Evolutionary conservation across 2,329 filamentous ascomycete species (phyloP).

Genomic region (Falciphora oryzae): DNA sequence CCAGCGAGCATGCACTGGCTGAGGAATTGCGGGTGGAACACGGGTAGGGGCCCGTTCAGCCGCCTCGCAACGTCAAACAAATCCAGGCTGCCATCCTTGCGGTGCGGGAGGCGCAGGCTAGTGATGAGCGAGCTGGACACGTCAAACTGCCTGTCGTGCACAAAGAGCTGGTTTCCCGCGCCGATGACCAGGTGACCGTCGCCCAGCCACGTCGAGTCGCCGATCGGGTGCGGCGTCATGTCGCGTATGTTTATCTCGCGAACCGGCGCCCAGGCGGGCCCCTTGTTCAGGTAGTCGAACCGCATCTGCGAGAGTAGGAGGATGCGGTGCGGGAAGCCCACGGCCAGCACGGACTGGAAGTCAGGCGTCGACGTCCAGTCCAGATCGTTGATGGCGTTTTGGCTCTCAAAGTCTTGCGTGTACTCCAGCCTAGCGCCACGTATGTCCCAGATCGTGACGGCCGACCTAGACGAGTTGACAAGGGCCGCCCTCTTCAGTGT

Average conservation of each 20-base stretch:
- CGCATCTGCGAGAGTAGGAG: slow-evolving; percentile 79
- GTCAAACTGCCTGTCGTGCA: slow-evolving; percentile 72
- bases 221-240: slow-evolving; percentile 82
- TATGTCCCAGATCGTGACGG: slow-evolving; percentile 87
- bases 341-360: slow-evolving; percentile 79
- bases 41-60: slow-evolving; percentile 79
- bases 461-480: slow-evolving; percentile 66
- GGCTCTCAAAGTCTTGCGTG: slow-evolving; percentile 64
- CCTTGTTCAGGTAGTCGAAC: slow-evolving; percentile 84
- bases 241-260: slow-evolving; percentile 76
- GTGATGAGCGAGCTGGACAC: slow-evolving; percentile 54
- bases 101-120: slow-evolving; percentile 40
- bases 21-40: slow-evolving; percentile 89
- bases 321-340: slow-evolving; percentile 86
- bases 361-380: slow-evolving; percentile 94
- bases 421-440: slow-evolving; percentile 77
- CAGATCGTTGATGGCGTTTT: slow-evolving; percentile 75
- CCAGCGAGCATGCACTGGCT: slow-evolving; percentile 81
- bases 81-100: slow-evolving; percentile 46
- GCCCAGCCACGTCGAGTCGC: slow-evolving; percentile 86
- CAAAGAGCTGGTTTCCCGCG: slow-evolving; percentile 84
- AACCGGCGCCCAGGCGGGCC: slow-evolving; percentile 83
- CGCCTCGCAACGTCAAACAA: slow-evolving; percentile 77
- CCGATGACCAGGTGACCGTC: slow-evolving; percentile 83
- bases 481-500: slow-evolving; percentile 82